Percentiles rank a stretch among this genome's conserved stretches.
Conservation (phyloP, 768 basidiomycete genomes). For the Amanita rubescens region DNA sequence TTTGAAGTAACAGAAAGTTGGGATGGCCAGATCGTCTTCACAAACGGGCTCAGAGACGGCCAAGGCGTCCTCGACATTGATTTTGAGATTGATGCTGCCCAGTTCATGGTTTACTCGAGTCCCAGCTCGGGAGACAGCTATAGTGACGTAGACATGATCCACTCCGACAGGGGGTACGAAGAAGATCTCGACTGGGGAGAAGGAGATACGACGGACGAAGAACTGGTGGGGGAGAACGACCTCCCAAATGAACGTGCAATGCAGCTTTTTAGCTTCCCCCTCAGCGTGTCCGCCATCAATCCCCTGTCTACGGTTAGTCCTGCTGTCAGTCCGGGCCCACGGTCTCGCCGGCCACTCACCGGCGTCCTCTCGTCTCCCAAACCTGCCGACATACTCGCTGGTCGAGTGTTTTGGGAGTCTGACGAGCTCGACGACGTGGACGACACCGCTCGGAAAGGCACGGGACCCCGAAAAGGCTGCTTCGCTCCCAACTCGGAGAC, state of each 20-base stretch:
- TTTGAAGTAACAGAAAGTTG: constrained; percentile 67
- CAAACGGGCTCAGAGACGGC: constrained; percentile 52
- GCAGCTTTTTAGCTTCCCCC: constrained; percentile 61
- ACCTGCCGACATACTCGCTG: constrained; percentile 64
- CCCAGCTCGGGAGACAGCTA: constrained; percentile 35
- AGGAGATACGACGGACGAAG: constrained; percentile 79
- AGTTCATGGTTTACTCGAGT: constrained; percentile 41
- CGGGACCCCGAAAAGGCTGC: constrained; percentile 31
- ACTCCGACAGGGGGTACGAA: constrained; percentile 36
- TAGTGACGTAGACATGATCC: constrained; percentile 45
- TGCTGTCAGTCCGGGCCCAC: constrained; percentile 36
- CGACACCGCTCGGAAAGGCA: constrained; percentile 17
- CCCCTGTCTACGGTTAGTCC: constrained; percentile 71
- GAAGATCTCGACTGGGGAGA: constrained; percentile 46
- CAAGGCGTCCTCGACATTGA: constrained; percentile 59
- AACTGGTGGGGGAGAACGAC: constrained; percentile 69
- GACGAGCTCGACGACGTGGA: constrained; percentile 34
- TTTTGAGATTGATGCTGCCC: constrained; percentile 57
- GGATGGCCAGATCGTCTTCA: constrained; percentile 72
- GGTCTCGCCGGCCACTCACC: constrained; percentile 20
- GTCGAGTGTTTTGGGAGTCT: constrained; percentile 46
- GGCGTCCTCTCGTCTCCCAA: constrained; percentile 35
- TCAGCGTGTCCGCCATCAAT: constrained; percentile 57
- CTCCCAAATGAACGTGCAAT: constrained; percentile 72
- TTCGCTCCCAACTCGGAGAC: constrained; percentile 30